These are phyloP conservation scores for Fusarium domesticum DNA, from an alignment of 2,329 filamentous ascomycete genomes.

Conservation along the genomic window DNA sequence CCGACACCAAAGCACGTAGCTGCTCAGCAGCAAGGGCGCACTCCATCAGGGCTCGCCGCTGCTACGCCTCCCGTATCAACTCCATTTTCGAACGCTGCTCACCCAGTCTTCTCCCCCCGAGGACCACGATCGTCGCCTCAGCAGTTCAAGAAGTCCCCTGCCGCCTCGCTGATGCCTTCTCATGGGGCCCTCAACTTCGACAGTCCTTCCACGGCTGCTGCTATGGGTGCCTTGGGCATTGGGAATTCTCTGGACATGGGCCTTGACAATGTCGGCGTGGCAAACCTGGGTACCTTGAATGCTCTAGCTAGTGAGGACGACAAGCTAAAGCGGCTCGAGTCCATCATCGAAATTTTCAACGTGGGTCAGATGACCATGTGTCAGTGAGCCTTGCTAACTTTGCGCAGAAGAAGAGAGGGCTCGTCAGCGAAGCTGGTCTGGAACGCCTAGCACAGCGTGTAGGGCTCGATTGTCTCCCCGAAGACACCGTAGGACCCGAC, in stretches of 20 bases:
- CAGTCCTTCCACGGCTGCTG: slow-evolving; percentile 61
- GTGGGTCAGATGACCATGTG: slow-evolving; percentile 34
- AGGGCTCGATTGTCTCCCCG: slow-evolving; percentile 63
- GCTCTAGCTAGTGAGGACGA: slow-evolving; percentile 51
- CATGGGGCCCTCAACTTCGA: slow-evolving; percentile 56
- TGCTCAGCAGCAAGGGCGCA: slow-evolving; percentile 41
- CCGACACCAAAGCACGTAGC: slow-evolving; percentile 46
- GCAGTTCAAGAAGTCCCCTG: slow-evolving; percentile 62
- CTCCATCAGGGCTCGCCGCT: slow-evolving; percentile 51
- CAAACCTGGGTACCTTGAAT: slow-evolving; percentile 43
- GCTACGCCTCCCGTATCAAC: slow-evolving; percentile 66
- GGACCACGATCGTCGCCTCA: slow-evolving; percentile 60
- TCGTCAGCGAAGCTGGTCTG: slow-evolving; percentile 73
- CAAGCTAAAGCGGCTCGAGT: slow-evolving; percentile 52
- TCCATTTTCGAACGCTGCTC: slow-evolving; percentile 58
- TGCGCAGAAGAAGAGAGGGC: slow-evolving; percentile 49
- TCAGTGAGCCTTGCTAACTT: slow-evolving; percentile 3
- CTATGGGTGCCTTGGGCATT: slow-evolving; percentile 56
- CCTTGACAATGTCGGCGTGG: slow-evolving; percentile 50
- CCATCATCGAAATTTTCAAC: slow-evolving; percentile 48
- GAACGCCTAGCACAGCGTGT: slow-evolving; percentile 65
- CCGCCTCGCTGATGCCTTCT: slow-evolving; percentile 47
- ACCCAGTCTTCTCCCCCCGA: slow-evolving; percentile 58
- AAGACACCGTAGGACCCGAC: slow-evolving; percentile 47
- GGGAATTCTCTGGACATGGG: slow-evolving; percentile 49